Percentiles rank a stretch among this genome's conserved stretches.
phyloP scores from a whole-genome alignment of 345 rosid species.

The Litchi chinensis region DNA sequence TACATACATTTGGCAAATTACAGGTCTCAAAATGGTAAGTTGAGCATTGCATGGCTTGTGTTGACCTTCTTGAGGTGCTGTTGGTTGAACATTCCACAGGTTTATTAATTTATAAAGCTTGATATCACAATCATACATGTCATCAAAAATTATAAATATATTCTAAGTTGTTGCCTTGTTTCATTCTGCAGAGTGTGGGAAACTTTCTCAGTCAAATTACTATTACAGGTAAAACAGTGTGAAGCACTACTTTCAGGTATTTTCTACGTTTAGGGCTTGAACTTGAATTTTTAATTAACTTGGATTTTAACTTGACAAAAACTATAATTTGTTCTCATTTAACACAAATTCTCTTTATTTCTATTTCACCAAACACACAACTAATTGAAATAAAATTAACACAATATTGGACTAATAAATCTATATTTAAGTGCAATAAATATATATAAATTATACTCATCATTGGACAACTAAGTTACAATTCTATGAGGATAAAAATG shows the following conservation, averaged over 20 bases:
- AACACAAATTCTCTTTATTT: too few relatives aligned
- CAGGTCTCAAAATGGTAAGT: conserved; percentile 69
- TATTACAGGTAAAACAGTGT: conserved; percentile 57
- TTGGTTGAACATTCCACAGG: conserved; percentile 91
- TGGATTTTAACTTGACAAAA: too few relatives aligned
- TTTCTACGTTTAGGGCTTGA: background rate
- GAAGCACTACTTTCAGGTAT: background rate
- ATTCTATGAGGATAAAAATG: too few relatives aligned
- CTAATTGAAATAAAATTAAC: too few relatives aligned
- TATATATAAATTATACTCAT: too few relatives aligned
- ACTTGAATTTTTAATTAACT: too few relatives aligned
- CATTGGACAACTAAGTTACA: too few relatives aligned
- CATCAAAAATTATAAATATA: background rate
- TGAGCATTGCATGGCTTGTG: conserved; percentile 76
- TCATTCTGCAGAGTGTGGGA: conserved; percentile 65
- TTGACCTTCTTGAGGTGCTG: conserved; percentile 82
- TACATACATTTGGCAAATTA: conserved; percentile 5
- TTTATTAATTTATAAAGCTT: conserved; percentile 23
- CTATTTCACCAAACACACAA: too few relatives aligned
- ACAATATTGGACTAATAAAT: too few relatives aligned
- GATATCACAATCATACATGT: background rate
- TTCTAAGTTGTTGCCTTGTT: conserved; percentile 18
- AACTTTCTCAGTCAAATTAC: conserved; percentile 60
- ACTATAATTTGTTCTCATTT: too few relatives aligned
- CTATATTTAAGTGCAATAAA: too few relatives aligned